phyloP scores from a whole-genome alignment of 1,139 yeast genomes.

The Geotrichum restrictum region DNA sequence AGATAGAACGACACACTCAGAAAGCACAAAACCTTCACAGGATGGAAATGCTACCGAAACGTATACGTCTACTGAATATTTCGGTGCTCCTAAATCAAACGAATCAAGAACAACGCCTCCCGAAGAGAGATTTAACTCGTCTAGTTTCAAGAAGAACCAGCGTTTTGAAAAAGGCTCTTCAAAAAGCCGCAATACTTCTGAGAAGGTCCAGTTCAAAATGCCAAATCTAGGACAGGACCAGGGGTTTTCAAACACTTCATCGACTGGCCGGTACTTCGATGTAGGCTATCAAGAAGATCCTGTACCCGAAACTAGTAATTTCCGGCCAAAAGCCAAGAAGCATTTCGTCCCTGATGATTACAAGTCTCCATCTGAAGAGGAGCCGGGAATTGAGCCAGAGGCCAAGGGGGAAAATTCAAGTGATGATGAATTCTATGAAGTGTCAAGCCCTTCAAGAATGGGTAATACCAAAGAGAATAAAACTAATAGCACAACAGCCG shows the following conservation, averaged over 20 bases:
- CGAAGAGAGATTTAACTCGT: neutral
- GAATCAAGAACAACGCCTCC: constrained; percentile 1
- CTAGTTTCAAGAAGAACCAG: neutral
- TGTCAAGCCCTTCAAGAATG: neutral
- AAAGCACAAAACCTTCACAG: too few relatives aligned
- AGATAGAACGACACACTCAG: too few relatives aligned
- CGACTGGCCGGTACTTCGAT: constrained; percentile 9
- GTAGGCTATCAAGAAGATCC: constrained; percentile 3
- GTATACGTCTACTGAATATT: neutral
- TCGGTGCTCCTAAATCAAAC: constrained; percentile 1
- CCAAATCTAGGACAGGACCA: neutral
- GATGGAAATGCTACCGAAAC: too few relatives aligned
- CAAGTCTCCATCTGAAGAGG: constrained; percentile 1
- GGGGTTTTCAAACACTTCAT: neutral
- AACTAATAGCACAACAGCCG: neutral
- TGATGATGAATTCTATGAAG: neutral
- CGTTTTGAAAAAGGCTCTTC: neutral
- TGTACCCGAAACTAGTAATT: neutral
- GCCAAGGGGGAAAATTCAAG: neutral
- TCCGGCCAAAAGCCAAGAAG: constrained; percentile 1
- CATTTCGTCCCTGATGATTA: constrained; percentile 8
- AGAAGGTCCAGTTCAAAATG: constrained; percentile 11
- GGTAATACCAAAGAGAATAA: neutral
- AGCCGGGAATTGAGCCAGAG: constrained; percentile 4
- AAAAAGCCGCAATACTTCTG: constrained; percentile 4